Evolutionary conservation across 2,329 filamentous ascomycete genomes (phyloP).

Genomic region (Paraphoma sp.): DNA sequence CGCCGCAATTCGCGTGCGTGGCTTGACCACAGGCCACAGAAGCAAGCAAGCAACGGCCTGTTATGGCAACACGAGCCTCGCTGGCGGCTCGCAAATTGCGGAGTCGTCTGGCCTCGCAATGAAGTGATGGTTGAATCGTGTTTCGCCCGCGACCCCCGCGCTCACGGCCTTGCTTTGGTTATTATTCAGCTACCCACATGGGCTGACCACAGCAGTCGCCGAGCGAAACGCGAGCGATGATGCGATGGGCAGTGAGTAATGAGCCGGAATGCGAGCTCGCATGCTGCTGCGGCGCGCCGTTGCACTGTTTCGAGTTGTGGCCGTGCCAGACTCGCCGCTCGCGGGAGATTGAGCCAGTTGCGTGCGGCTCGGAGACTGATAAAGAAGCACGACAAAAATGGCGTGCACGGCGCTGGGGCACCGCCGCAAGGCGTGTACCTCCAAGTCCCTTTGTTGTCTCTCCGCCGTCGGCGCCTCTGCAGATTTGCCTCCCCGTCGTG

Average conservation of each 20-base stretch:
- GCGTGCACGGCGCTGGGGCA: conserved; percentile 13
- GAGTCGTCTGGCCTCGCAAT: conserved; percentile 3
- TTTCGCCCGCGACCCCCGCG: neutral
- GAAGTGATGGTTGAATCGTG: conserved; percentile 2
- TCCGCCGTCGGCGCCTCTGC: conserved; percentile 18
- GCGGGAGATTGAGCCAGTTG: conserved; percentile 19
- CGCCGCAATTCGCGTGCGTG: conserved; percentile 11
- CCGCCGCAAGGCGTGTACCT: conserved; percentile 12
- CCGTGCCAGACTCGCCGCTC: conserved; percentile 28
- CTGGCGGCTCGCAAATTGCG: conserved; percentile 16
- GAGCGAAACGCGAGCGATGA: neutral
- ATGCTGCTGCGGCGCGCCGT: neutral
- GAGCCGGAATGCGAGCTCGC: conserved; percentile 2
- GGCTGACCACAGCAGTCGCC: neutral
- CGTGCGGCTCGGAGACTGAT: conserved; percentile 13
- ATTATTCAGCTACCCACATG: neutral
- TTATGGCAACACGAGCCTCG: conserved; percentile 14
- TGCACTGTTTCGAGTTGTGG: conserved; percentile 33
- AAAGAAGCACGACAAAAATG: conserved; percentile 19
- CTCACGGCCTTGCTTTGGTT: neutral
- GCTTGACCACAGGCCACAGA: conserved; percentile 15
- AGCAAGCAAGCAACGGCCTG: conserved; percentile 14
- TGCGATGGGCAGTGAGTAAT: conserved; percentile 7
- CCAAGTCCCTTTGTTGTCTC: conserved; percentile 20
- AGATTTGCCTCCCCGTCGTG: neutral